A percentile compares a stretch with the other conserved stretches of the same genome.
Conservation (phyloP, 345 rosid species). For the Euphorbia tirucalli region DNA sequence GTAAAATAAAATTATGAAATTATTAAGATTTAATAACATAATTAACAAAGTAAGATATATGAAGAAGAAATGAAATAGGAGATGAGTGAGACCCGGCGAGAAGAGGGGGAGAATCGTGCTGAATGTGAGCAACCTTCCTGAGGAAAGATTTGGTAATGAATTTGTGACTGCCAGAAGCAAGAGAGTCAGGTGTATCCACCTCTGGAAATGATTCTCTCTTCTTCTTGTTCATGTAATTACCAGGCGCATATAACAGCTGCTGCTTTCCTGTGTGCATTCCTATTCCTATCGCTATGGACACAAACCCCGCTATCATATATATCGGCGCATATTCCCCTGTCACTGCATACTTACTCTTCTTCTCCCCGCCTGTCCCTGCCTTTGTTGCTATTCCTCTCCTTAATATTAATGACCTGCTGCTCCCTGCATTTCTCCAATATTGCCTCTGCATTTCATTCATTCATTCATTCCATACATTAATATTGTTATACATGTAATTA, state of each 20-base stretch:
- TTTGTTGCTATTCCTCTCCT: not conserved
- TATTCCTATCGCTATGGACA: conserved; percentile 30
- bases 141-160: conserved; percentile 49
- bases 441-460: no score
- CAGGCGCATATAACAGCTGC: conserved; percentile 46
- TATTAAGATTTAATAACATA: no score
- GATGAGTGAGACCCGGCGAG: not conserved
- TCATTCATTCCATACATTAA: no score
- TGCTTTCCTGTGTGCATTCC: conserved; percentile 44
- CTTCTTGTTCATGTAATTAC: conserved; percentile 41
- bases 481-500: no score
- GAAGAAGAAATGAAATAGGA: no score
- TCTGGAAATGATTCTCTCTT: conserved; percentile 47
- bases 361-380: not conserved
- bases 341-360: conserved; percentile 23
- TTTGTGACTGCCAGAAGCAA: conserved; percentile 28
- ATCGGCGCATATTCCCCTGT: conserved; percentile 44
- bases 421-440: no score
- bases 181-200: conserved; percentile 43
- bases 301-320: conserved; percentile 40
- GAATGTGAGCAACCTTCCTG: conserved; percentile 49
- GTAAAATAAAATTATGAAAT: no score
- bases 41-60: no score
- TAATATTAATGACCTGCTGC: no score
- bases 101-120: conserved; percentile 5